phyloP scores from a whole-genome alignment of 2,329 filamentous ascomycete species.

The Macrophomina tecta region DNA sequence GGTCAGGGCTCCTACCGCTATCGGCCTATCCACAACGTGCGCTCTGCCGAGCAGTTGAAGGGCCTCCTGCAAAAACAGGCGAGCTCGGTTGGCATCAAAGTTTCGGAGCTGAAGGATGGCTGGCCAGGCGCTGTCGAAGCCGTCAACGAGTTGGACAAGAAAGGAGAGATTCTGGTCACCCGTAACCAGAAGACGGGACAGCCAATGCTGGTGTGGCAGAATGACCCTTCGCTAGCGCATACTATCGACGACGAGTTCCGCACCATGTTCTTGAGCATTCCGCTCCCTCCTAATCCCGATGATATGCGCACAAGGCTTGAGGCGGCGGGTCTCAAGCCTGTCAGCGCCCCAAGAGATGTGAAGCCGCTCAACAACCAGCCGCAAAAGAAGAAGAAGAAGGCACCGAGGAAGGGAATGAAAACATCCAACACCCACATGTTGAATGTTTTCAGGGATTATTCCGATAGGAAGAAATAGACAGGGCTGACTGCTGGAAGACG shows the following conservation, averaged over 20 bases:
- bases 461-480: constrained; percentile 49
- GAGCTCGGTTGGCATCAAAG: constrained; percentile 78
- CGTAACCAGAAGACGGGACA: constrained; percentile 92
- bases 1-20: constrained; percentile 82
- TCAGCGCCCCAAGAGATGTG: constrained; percentile 75
- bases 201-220: constrained; percentile 84
- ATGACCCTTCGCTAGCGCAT: constrained; percentile 79
- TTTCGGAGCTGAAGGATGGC: constrained; percentile 94
- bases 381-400: constrained; percentile 74
- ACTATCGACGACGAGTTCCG: constrained; percentile 82
- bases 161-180: constrained; percentile 82
- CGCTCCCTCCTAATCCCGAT: constrained; percentile 72
- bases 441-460: constrained; percentile 78
- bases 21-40: constrained; percentile 83
- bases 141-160: constrained; percentile 76
- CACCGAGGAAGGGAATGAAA: constrained; percentile 75
- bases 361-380: constrained; percentile 43
- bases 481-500: background rate
- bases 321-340: constrained; percentile 80
- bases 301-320: constrained; percentile 79
- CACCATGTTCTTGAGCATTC: constrained; percentile 80
- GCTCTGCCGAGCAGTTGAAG: constrained; percentile 76
- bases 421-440: constrained; percentile 88
- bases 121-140: constrained; percentile 85
- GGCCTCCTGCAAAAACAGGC: constrained; percentile 80